phyloP scores from a whole-genome alignment of 306 rosid species.

The Citrullus colocynthis region DNA sequence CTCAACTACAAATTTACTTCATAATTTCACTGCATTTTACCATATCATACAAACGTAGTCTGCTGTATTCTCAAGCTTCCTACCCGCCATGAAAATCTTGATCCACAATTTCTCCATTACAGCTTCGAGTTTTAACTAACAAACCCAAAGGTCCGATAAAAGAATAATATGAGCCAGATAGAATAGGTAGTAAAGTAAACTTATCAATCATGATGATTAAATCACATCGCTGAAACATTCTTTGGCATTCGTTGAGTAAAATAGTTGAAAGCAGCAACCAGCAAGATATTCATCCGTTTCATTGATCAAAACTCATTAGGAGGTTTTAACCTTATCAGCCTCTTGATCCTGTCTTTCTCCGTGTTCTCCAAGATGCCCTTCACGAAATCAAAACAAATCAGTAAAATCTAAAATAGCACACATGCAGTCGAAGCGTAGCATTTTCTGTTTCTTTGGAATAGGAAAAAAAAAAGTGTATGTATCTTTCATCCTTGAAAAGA shows the following conservation, averaged over 20 bases:
- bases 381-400: slow-evolving; percentile 12
- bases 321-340: slow-evolving; percentile 78
- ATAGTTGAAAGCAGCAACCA: neutral
- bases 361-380: slow-evolving; percentile 85
- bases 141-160: neutral
- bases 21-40: neutral
- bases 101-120: neutral
- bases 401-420: neutral
- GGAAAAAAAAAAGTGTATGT: neutral
- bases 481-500: neutral
- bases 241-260: neutral
- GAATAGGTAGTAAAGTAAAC: neutral
- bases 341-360: slow-evolving; percentile 81
- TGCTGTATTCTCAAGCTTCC: no score
- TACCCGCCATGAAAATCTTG: neutral
- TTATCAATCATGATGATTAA: neutral
- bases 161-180: neutral
- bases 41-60: neutral
- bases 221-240: neutral
- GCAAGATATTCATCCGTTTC: neutral
- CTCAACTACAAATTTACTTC: neutral
- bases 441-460: neutral
- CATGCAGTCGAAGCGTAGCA: neutral
- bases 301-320: slow-evolving; percentile 45
- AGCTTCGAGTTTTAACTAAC: neutral